Percentiles rank a stretch among this genome's conserved stretches.
Conservation (phyloP, 768 basidiomycete species). For the Kondoa subrosea region DNA sequence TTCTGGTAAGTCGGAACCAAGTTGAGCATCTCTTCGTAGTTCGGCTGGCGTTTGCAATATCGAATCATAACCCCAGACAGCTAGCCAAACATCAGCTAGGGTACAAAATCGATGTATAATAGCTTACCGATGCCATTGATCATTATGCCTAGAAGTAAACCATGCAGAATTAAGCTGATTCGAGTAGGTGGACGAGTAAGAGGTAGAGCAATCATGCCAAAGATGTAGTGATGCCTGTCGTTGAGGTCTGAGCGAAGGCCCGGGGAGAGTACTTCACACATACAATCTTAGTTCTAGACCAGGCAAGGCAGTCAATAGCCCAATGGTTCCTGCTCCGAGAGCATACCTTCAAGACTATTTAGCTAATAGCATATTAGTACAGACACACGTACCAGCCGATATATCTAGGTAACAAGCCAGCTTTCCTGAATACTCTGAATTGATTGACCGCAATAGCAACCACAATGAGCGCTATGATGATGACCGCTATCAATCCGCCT, state of each 20-base stretch:
- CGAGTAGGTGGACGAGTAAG: conserved; percentile 67
- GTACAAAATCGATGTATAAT: background rate
- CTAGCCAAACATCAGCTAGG: conserved; percentile 45
- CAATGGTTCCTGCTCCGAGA: conserved; percentile 46
- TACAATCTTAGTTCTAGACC: conserved; percentile 34
- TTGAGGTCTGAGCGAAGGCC: conserved; percentile 23
- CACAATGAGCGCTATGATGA: conserved; percentile 45
- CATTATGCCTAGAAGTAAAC: conserved; percentile 65
- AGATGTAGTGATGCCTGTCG: conserved; percentile 67
- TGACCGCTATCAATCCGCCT: conserved; percentile 40
- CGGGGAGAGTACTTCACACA: conserved; percentile 4
- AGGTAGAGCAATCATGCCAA: conserved; percentile 56
- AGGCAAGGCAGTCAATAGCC: conserved; percentile 54
- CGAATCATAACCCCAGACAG: conserved; percentile 61
- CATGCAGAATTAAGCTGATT: conserved; percentile 61
- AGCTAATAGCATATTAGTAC: background rate
- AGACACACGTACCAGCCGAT: conserved; percentile 48
- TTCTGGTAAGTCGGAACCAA: conserved; percentile 51
- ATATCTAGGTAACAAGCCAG: conserved; percentile 66
- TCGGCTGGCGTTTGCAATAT: conserved; percentile 57
- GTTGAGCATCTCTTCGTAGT: conserved; percentile 55
- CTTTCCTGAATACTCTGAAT: conserved; percentile 62
- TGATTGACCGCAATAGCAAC: conserved; percentile 48
- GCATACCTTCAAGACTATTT: conserved; percentile 21
- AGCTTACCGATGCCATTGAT: conserved; percentile 19